Base-by-base conservation (phyloP, 2,329 filamentous ascomycete genomes). In the Aureobasidium sp. region DNA sequence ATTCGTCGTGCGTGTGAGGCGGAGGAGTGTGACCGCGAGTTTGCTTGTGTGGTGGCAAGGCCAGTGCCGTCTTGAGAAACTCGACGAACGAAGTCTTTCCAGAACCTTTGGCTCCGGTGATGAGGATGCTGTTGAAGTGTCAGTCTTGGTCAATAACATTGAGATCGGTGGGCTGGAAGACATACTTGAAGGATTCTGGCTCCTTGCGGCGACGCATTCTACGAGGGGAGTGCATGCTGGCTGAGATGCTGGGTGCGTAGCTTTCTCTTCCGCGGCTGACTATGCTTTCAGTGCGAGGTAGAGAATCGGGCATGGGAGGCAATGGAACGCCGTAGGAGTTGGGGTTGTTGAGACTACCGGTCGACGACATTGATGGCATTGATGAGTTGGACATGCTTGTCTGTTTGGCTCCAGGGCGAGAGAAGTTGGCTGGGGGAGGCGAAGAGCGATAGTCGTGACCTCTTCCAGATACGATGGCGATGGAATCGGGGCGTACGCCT, bases 81-180 rank as follows among this genome's bases (percentile, higher is more conserved):
- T 97, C 90, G 71, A 99, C 87, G 76, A 99, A 97, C 1, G 91
- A 96, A 0, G 92, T 96, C 79, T 99, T 99, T 74, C 94, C 94
- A 7, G 90, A 88, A 74, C 87, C 88, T 63, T 89, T 87, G 54
- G 91, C 88, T 63, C 94, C 94, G 69, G 97, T 85, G 64, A 99
- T 87, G 63, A 99, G 84, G 68, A 99, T 86, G 74, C 93, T 97
- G 65, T 37, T 51, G 13, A 37, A 30, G 13, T 41, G 8, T 11
- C 8, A 13, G 29, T 39, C 48, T 25, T 36, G 21, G 45, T 27
- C 32, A 21, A 41, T 59, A 50, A 16, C 21, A 37, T 14, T 16
- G 21, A 21, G 39, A 9, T 10, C 21, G 1, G 21, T 34, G 42
- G 9, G 27, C 30, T 30, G 9, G 27, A 6, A 2, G 30, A 83